A percentile compares a stretch with the other conserved stretches of the same genome.
phyloP scores from a whole-genome alignment of 2,329 filamentous ascomycete species.

The Graphilbum ipis-grandicollis region DNA sequence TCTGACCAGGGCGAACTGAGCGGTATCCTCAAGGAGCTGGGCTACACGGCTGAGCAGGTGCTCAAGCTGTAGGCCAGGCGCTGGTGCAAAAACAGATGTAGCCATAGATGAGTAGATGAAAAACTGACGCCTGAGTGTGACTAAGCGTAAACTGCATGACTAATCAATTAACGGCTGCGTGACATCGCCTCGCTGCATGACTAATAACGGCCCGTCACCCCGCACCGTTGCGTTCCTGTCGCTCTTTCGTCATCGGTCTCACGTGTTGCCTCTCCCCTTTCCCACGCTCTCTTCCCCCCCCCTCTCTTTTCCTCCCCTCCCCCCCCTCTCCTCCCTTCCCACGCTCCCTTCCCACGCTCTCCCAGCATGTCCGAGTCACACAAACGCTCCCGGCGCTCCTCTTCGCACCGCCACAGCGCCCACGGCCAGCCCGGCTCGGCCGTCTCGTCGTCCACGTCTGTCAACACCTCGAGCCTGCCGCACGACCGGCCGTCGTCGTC shows the following conservation, averaged over 20 bases:
- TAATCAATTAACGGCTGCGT: too few species aligned
- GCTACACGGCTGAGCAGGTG: constrained; percentile 52
- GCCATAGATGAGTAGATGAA: too few species aligned
- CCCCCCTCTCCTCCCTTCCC: not conserved
- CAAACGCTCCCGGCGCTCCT: constrained; percentile 1
- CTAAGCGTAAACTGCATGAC: too few species aligned
- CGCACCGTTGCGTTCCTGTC: too few species aligned
- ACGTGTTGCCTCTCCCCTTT: too few species aligned
- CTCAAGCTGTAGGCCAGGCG: constrained; percentile 62
- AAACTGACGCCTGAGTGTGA: too few species aligned
- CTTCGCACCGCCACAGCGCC: constrained; percentile 4
- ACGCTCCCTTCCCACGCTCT: too few species aligned
- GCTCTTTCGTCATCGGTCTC: too few species aligned
- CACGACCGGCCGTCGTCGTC: constrained; percentile 5
- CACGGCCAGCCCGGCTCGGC: constrained; percentile 2
- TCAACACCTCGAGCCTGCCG: not conserved
- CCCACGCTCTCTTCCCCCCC: too few species aligned
- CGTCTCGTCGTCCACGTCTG: constrained; percentile 1
- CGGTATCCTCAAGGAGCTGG: constrained; percentile 51
- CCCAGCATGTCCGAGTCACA: constrained; percentile 2
- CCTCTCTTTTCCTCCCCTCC: not conserved
- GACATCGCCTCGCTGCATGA: too few species aligned
- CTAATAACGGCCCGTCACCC: too few species aligned
- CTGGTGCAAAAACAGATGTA: too few species aligned
- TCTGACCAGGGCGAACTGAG: constrained; percentile 81